A percentile compares a stretch with the other conserved stretches of the same genome.
These are phyloP conservation scores for Paecilomyces sp. DNA, from an alignment of 2,329 filamentous ascomycete genomes.

Conservation along the genomic window DNA sequence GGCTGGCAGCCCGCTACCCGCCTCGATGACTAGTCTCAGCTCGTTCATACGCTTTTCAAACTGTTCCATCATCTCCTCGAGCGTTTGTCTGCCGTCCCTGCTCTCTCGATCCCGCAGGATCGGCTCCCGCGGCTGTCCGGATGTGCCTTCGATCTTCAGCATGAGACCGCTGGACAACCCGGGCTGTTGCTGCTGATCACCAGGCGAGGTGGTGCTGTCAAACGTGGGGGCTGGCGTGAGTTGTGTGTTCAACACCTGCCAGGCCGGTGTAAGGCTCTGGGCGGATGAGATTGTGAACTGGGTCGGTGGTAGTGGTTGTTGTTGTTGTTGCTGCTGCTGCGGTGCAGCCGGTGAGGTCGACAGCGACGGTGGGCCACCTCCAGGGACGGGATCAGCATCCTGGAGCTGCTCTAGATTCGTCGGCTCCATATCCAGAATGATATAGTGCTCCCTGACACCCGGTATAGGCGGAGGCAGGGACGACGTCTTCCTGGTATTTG, in stretches of 20 bases:
- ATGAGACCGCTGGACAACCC: conserved; percentile 39
- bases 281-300: conserved; percentile 57
- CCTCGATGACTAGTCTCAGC: conserved; percentile 35
- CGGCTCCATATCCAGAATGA: conserved; percentile 49
- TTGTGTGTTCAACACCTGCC: conserved; percentile 55
- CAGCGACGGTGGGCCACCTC: conserved; percentile 11
- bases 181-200: conserved; percentile 37
- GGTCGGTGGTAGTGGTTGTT: no score
- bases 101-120: conserved; percentile 15
- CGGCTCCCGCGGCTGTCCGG: conserved; percentile 19
- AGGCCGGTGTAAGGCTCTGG: conserved; percentile 65
- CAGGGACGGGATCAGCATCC: conserved; percentile 7
- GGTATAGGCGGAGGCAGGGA: conserved; percentile 41
- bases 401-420: conserved; percentile 6
- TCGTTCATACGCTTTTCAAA: conserved; percentile 39
- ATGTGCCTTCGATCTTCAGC: conserved; percentile 38
- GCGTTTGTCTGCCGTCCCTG: conserved; percentile 18
- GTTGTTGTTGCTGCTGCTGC: conserved; percentile 3
- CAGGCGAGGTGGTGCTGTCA: conserved; percentile 43
- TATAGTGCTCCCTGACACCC: conserved; percentile 47
- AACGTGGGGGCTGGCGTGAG: conserved; percentile 58
- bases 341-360: conserved; percentile 16
- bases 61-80: conserved; percentile 41
- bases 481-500: conserved; percentile 16
- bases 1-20: conserved; percentile 10